Evolutionary conservation across 1,284 basidiomycete species (phyloP), one percentile per base, ranked within the genome.

Genomic region (Tylopilus orsonianus): DNA sequence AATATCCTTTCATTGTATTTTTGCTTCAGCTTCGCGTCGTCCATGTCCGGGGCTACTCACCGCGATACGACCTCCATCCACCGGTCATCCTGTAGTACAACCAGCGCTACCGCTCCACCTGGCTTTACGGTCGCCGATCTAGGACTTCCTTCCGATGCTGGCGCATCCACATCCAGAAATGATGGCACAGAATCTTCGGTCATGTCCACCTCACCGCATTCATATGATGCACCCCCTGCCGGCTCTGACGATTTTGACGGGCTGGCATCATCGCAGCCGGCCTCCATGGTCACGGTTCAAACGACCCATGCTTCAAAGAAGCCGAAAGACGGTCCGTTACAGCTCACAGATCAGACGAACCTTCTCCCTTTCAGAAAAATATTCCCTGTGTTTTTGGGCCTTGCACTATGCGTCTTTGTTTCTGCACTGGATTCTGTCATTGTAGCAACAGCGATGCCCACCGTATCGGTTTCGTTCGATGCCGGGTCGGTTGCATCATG

Each of bases 261-360:
- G 12, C 26, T 50, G 30, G 24, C n/a, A 19, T 8, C 50, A 5
- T 54, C 55, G 19, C 51, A 29, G 9, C 49, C 49, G 29, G 13
- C 44, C 19, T 50, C 55, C 16, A 41, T 32, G 10, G 20, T 46
- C 27, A 37, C 55, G 23, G 47, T 35, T n/a, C 57, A 13, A 14
- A 22, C 42, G 27, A 23, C 26, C 1, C 37, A 54, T 22, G 13
- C 16, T 26, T 20, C 41, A n/a, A 48, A 45, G 29, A 42, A 44
- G 40, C 41, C 27, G 9, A 22, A 24, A 12, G 40, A 36, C n/a
- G 20, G 30, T 22, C 30, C 48, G 3, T 26, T 61, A 38, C 47
- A 68, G 36, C 69, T 90, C 40, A 82, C 81, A 5, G 88, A 90
- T 68, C 87, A 90, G 66, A 90, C 87, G 13, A 89, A 88, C 58